Evolutionary conservation across 352 stramenopile genomes (phyloP).

Genomic region (Globisporangium megalacanthum): DNA sequence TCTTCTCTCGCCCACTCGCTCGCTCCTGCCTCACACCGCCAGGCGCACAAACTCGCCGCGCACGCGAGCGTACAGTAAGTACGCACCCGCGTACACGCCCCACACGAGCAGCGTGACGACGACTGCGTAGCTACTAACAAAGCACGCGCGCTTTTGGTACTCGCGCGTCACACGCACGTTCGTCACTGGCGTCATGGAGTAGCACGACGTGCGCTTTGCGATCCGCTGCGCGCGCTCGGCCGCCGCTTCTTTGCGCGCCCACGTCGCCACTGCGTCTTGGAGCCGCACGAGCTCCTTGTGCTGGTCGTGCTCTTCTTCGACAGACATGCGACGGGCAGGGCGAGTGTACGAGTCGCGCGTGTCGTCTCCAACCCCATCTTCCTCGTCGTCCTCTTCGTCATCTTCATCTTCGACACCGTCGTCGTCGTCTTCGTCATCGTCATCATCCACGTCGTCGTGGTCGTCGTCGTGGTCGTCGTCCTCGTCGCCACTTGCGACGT

Average conservation of each 20-base stretch:
- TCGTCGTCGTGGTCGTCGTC: slow-evolving; percentile 2
- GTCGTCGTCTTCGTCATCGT: not conserved
- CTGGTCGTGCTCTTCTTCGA: slow-evolving; percentile 49
- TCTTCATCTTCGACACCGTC: slow-evolving; percentile 42
- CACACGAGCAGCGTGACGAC: slow-evolving; percentile 50
- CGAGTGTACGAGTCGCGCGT: slow-evolving; percentile 32
- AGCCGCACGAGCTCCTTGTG: slow-evolving; percentile 49
- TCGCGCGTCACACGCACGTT: slow-evolving; percentile 30
- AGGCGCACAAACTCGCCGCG: slow-evolving; percentile 4
- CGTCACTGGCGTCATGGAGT: slow-evolving; percentile 25
- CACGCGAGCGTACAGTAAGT: slow-evolving; percentile 17
- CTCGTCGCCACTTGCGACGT: slow-evolving; percentile 16
- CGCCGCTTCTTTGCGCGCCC: slow-evolving; percentile 41
- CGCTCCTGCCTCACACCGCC: not conserved
- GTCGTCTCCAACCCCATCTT: slow-evolving; percentile 12
- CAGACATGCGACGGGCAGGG: slow-evolving; percentile 26
- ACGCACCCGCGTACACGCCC: slow-evolving; percentile 22
- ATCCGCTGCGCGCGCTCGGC: slow-evolving; percentile 27
- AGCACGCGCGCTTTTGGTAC: slow-evolving; percentile 41
- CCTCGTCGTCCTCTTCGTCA: slow-evolving; percentile 28
- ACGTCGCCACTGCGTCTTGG: slow-evolving; percentile 44
- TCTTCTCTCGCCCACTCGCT: not conserved
- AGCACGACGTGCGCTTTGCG: slow-evolving; percentile 28
- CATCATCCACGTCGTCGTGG: not conserved
- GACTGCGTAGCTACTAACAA: slow-evolving; percentile 36